phyloP scores from a whole-genome alignment of 78 protist genomes.

The Dictyostelium firmibasis region DNA sequence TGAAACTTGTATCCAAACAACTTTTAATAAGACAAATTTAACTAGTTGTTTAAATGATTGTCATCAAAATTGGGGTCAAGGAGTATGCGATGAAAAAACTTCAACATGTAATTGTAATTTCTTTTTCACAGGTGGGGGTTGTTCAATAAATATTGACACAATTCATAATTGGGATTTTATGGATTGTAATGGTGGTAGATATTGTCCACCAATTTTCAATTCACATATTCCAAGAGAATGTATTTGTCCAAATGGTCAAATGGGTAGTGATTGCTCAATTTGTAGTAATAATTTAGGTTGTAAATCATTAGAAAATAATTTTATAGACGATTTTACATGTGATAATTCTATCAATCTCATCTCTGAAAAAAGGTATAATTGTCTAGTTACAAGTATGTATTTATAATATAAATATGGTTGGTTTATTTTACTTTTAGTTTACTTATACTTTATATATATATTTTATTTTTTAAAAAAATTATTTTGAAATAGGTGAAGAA shows the following conservation, averaged over 20 bases:
- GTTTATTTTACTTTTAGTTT: too few species aligned
- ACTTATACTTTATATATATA: too few species aligned
- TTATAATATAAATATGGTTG: too few species aligned
- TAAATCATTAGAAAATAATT: neutral
- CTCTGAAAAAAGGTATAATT: neutral
- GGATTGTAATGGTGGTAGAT: conserved; percentile 17
- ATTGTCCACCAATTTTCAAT: conserved; percentile 11
- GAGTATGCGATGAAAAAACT: neutral
- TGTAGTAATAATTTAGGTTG: neutral
- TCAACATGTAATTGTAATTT: neutral
- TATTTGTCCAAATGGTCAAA: neutral
- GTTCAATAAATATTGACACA: neutral
- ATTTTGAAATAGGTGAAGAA: neutral
- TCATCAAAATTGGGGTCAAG: conserved; percentile 52
- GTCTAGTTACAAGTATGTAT: conserved; percentile 29
- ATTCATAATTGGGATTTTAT: conserved; percentile 6
- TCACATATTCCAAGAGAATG: neutral
- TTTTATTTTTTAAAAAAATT: too few species aligned
- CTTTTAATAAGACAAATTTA: neutral
- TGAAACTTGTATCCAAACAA: conserved; percentile 9
- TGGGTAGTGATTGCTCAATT: conserved; percentile 10
- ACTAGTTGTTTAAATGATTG: conserved; percentile 8
- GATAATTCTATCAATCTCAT: neutral
- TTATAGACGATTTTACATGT: neutral
- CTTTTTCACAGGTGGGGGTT: neutral